Conservation (phyloP, 495 filamentous ascomycete species). For the Chaetomium fimeti region DNA sequence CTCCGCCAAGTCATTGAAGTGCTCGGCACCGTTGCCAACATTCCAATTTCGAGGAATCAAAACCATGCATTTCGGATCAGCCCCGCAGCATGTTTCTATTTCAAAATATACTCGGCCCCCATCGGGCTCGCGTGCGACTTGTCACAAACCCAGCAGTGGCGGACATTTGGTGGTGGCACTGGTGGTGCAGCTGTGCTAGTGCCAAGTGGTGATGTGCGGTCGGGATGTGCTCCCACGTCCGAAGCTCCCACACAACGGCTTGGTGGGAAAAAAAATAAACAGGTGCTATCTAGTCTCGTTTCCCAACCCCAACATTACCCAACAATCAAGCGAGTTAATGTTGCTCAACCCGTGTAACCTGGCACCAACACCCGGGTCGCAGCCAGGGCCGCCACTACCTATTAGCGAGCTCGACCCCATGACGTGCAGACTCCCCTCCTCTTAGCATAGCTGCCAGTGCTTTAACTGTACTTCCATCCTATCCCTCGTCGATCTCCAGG, state of each 20-base stretch:
- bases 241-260: too few species aligned
- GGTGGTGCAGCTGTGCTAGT: not conserved
- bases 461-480: not conserved
- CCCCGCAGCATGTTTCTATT: slow-evolving; percentile 11
- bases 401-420: not conserved
- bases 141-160: not conserved
- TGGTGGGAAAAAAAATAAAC: too few species aligned
- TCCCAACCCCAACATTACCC: not conserved
- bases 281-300: not conserved
- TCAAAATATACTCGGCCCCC: not conserved
- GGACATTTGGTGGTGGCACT: not conserved
- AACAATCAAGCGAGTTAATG: not conserved
- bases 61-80: not conserved
- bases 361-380: not conserved
- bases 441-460: not conserved
- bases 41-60: too few species aligned
- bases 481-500: not conserved
- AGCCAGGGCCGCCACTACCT: slow-evolving; percentile 1
- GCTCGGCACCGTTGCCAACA: not conserved
- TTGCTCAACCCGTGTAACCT: not conserved
- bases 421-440: slow-evolving; percentile 11
- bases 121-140: not conserved
- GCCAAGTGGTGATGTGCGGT: not conserved
- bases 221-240: not conserved
- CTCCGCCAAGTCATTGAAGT: not conserved